Conservation (phyloP, 139 green algal genomes). For the Auxenochlorella pyrenoidosa region DNA sequence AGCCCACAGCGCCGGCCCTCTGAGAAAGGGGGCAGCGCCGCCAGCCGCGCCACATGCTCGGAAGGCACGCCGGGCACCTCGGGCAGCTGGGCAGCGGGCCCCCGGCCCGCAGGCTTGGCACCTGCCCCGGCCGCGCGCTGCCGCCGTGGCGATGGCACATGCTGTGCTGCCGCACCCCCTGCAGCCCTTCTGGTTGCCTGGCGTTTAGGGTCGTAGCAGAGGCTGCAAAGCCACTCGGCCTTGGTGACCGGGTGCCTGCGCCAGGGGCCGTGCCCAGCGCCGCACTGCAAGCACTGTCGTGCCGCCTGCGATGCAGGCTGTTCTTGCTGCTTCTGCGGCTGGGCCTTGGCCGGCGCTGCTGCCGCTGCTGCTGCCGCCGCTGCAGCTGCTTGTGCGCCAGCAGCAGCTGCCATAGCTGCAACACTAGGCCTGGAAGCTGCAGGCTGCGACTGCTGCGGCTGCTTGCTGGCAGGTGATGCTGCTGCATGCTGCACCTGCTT, state of each 20-base stretch:
- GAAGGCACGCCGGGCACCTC: slow-evolving; percentile 13
- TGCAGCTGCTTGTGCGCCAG: not conserved
- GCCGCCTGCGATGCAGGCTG: too few relatives aligned
- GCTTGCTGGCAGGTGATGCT: not conserved
- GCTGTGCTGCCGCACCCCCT: too few relatives aligned
- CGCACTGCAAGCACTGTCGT: slow-evolving; percentile 17
- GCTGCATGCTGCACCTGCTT: not conserved
- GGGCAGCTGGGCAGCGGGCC: not conserved
- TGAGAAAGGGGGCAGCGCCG: not conserved
- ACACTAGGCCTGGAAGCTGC: not conserved
- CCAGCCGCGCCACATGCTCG: not conserved
- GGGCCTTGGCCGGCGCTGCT: not conserved
- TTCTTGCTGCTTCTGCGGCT: not conserved
- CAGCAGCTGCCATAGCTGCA: not conserved
- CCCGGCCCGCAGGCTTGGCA: not conserved
- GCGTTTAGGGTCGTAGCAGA: too few relatives aligned
- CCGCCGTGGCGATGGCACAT: too few relatives aligned
- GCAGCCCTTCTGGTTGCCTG: too few relatives aligned
- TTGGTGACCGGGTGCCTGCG: too few relatives aligned
- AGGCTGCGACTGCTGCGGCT: not conserved
- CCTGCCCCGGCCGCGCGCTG: not conserved
- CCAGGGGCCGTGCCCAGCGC: not conserved
- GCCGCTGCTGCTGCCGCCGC: not conserved
- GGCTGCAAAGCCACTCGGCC: too few relatives aligned
- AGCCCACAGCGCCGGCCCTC: too few relatives aligned